Evolutionary conservation across 768 basidiomycete genomes (phyloP).

Genomic region (Naematelia aurantialba): DNA sequence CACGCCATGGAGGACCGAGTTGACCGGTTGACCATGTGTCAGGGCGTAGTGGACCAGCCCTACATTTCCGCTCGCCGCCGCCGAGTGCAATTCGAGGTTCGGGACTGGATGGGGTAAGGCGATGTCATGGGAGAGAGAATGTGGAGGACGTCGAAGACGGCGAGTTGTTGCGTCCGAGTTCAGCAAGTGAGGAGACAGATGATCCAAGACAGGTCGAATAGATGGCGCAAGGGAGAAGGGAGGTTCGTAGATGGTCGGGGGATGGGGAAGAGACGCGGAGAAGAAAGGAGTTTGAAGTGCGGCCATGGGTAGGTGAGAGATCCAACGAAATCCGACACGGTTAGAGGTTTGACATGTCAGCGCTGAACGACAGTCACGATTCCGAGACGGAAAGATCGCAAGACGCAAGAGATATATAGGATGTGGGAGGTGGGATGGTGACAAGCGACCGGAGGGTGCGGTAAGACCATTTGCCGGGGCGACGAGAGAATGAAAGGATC

Average conservation of each 20-base stretch:
- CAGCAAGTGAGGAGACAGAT: slow-evolving; percentile 4
- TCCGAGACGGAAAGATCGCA: too few species aligned
- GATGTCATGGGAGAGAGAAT: slow-evolving; percentile 2
- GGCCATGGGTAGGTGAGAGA: background rate
- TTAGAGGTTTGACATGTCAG: background rate
- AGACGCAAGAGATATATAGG: slow-evolving; percentile 5
- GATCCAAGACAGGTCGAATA: slow-evolving; percentile 1
- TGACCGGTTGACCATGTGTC: slow-evolving; percentile 89
- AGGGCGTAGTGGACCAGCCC: slow-evolving; percentile 62
- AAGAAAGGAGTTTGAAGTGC: background rate
- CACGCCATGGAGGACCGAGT: slow-evolving; percentile 91
- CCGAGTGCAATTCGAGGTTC: slow-evolving; percentile 55
- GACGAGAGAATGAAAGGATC: slow-evolving; percentile 4
- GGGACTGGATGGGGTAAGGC: slow-evolving; percentile 34
- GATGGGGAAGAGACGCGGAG: slow-evolving; percentile 3
- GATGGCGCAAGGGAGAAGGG: slow-evolving; percentile 5
- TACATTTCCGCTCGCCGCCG: slow-evolving; percentile 66
- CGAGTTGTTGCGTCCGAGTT: slow-evolving; percentile 1
- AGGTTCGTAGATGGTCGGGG: slow-evolving; percentile 11
- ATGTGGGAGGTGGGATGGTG: background rate
- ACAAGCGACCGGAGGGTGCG: background rate
- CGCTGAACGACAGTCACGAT: background rate
- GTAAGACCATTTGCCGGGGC: background rate
- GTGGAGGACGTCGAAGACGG: slow-evolving; percentile 8
- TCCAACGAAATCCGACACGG: too few species aligned